Percentiles rank a stretch among this genome's conserved stretches.
Conservation (phyloP, 768 basidiomycete species). For the Mycena kentingensis region DNA sequence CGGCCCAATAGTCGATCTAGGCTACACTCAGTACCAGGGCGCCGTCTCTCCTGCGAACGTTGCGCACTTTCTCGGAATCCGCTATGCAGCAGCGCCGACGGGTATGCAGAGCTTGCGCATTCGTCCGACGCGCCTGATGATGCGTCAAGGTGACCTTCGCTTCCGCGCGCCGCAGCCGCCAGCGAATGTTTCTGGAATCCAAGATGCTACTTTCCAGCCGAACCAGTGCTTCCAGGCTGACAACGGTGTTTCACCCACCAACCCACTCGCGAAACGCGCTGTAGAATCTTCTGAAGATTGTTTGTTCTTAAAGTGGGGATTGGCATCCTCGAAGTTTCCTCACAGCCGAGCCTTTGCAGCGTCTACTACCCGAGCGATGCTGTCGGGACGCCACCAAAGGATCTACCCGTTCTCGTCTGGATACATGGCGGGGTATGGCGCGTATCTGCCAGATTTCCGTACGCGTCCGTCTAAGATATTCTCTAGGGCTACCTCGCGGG, state of each 20-base stretch:
- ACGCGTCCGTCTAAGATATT: constrained; percentile 22
- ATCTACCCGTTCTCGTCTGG: constrained; percentile 45
- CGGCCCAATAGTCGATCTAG: constrained; percentile 27
- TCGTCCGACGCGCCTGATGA: constrained; percentile 33
- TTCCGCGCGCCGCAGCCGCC: constrained; percentile 39
- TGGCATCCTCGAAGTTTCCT: background rate
- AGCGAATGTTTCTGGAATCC: constrained; percentile 28
- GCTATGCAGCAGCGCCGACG: constrained; percentile 37
- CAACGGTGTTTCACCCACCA: constrained; percentile 32
- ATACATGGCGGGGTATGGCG: constrained; percentile 40
- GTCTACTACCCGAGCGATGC: constrained; percentile 39
- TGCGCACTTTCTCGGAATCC: constrained; percentile 27
- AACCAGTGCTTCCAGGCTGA: constrained; percentile 33
- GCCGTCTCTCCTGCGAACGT: constrained; percentile 20
- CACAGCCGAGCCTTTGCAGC: constrained; percentile 20
- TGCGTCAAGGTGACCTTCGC: constrained; percentile 31
- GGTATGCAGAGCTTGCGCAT: constrained; percentile 34
- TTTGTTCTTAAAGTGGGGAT: constrained; percentile 39
- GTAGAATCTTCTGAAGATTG: constrained; percentile 39
- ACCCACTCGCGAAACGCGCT: constrained; percentile 30
- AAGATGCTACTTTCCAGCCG: constrained; percentile 35
- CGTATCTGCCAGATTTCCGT: background rate
- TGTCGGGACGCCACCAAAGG: constrained; percentile 18
- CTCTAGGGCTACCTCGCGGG: constrained; percentile 35
- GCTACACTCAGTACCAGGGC: constrained; percentile 32